A percentile compares a stretch with the other conserved stretches of the same genome.
phyloP scores from a whole-genome alignment of 352 stramenopile species.

The Phytophthora capsici region DNA sequence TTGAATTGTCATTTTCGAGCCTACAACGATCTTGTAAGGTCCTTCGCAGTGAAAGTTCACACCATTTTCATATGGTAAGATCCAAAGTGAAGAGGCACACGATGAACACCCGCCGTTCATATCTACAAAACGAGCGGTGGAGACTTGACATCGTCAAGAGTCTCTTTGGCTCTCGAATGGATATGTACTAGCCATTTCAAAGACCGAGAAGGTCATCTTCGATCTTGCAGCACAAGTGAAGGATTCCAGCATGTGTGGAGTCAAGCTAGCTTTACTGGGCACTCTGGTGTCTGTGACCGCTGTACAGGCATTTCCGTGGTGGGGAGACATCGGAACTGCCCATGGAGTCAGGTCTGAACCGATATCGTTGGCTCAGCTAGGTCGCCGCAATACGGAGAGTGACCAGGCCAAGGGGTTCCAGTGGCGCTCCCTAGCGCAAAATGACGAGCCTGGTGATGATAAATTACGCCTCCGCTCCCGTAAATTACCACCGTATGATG shows the following conservation, averaged over 20 bases:
- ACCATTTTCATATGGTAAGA: too few relatives aligned
- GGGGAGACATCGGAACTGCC: conserved; percentile 26
- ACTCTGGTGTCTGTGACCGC: neutral
- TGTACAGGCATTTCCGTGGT: conserved; percentile 29
- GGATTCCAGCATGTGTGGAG: conserved; percentile 6
- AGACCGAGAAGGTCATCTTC: neutral
- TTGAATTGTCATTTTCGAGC: neutral
- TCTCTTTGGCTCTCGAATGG: conserved; percentile 3
- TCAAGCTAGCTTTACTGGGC: conserved; percentile 13
- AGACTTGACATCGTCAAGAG: conserved; percentile 7
- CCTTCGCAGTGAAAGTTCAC: too few relatives aligned
- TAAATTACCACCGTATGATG: conserved; percentile 25
- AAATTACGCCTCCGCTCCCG: conserved; percentile 7
- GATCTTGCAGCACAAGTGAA: conserved; percentile 1
- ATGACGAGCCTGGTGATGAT: conserved; percentile 1
- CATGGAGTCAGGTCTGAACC: conserved; percentile 21
- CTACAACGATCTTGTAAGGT: too few relatives aligned
- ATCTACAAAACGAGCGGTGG: conserved; percentile 15
- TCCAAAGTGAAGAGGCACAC: conserved; percentile 6
- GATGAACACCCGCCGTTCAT: neutral
- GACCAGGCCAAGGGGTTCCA: conserved; percentile 6
- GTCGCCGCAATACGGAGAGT: conserved; percentile 11
- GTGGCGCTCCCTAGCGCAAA: conserved; percentile 15
- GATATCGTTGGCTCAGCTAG: conserved; percentile 14
- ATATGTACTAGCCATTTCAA: too few relatives aligned